Evolutionary conservation across 2,329 filamentous ascomycete species (phyloP), one percentile per base, ranked within the genome.

Genomic region (Hymenoscyphus salicellus): DNA sequence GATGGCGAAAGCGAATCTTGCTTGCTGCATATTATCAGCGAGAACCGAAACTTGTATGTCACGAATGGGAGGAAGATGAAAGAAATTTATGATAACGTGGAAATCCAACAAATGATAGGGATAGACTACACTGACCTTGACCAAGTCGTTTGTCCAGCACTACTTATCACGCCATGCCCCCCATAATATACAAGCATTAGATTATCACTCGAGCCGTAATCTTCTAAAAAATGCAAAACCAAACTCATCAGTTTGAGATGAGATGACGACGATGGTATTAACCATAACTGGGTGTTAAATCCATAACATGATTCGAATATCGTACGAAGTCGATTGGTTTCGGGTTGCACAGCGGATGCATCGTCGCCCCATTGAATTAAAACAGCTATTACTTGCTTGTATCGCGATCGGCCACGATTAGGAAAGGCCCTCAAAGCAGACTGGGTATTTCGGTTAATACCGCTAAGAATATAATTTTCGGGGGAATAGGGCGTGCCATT

Each of bases 161-260:
- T 62, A 28, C 69, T 68, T 30, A 72, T 70, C 4, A 62, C 63
- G 10, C 67, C 69, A 64, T 70, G 70, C 26, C 70, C 68, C 14
- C 63, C 68, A 62, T 72, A 72, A 46, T 71, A 72, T 5, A 72
- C 65, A 20, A 72, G 68, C 28, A 72, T 63, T 17, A 72, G 56
- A 32, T 68, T 69, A 56, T 68, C 65, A 14, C 57, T 32, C 4
- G 52, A 58, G 5, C 64, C 67, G 56, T 69, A 60, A 32, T 68
- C 62, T 61, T 69, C 66, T 1, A 72, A 66, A 41, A 70, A 65
- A 26, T 70, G 64, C 5, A 70, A 57, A 14, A 62, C 67, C 60
- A 67, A 64, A 16, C 62, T 52, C 70, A 72, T 72, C 6, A 72
- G 63, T 56, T 67, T 69, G 14, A 68, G 61, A 58, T 71, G 68